Percentiles rank a stretch among this genome's conserved stretches.
These are phyloP conservation scores for Epichloe sibirici DNA, from an alignment of 2,329 filamentous ascomycete genomes.

Conservation along the genomic window DNA sequence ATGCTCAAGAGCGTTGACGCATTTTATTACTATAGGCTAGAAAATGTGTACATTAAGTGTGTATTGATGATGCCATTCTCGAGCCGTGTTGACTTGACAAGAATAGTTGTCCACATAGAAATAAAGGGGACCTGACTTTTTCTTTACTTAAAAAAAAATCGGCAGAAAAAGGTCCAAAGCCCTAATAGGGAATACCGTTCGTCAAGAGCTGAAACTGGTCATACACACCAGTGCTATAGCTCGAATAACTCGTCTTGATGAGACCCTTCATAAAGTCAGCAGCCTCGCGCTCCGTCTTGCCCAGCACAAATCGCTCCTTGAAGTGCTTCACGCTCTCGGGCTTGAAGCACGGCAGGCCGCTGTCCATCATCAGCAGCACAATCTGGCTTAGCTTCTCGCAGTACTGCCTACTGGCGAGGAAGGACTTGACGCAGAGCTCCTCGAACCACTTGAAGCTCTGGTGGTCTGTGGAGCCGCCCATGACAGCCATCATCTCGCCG, in stretches of 20 bases:
- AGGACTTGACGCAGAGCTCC: constrained; percentile 90
- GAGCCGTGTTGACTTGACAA: no score
- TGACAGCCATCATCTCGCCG: constrained; percentile 95
- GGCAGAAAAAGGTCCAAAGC: not conserved
- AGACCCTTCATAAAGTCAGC: constrained; percentile 87
- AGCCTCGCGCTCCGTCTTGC: constrained; percentile 83
- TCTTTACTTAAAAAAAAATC: not conserved
- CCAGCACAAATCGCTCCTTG: constrained; percentile 80
- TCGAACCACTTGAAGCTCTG: constrained; percentile 95
- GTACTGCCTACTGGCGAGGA: constrained; percentile 77
- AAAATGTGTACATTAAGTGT: no score
- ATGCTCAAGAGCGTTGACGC: no score
- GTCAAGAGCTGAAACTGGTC: constrained; percentile 97
- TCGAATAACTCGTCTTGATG: constrained; percentile 80
- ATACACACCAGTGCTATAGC: constrained; percentile 86
- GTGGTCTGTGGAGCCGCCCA: constrained; percentile 76
- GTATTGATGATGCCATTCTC: no score
- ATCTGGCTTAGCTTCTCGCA: constrained; percentile 82
- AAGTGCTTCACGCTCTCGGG: constrained; percentile 91
- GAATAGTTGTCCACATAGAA: not conserved
- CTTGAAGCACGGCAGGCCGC: constrained; percentile 93
- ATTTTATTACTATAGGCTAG: no score
- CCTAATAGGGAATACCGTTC: constrained; percentile 88
- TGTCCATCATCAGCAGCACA: constrained; percentile 90
- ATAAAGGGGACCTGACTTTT: not conserved